phyloP scores from a whole-genome alignment of 2,329 filamentous ascomycete genomes.

The Fusarium devonianum region DNA sequence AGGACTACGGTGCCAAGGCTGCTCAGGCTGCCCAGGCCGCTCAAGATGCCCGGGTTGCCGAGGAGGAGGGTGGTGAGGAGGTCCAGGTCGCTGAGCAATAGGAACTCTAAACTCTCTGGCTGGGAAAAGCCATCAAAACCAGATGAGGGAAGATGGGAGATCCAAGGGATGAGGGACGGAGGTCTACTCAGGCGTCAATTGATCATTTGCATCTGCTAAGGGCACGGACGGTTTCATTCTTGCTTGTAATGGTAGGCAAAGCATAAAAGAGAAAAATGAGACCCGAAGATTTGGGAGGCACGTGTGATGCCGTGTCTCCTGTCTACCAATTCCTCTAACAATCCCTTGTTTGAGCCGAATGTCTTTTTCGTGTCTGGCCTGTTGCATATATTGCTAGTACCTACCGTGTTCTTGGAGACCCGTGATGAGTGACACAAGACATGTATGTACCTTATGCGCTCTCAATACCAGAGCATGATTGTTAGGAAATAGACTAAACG shows the following conservation, averaged over 20 bases:
- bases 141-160: conserved; percentile 36
- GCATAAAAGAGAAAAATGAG: conserved; percentile 48
- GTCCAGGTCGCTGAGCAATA: conserved; percentile 57
- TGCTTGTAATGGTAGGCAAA: conserved; percentile 50
- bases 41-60: conserved; percentile 65
- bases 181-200: conserved; percentile 52
- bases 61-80: conserved; percentile 66
- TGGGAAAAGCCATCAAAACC: conserved; percentile 38
- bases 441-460: too few relatives aligned
- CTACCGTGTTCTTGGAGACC: too few relatives aligned
- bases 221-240: conserved; percentile 50
- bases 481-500: too few relatives aligned
- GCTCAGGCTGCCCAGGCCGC: conserved; percentile 70
- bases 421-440: too few relatives aligned
- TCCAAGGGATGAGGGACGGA: conserved; percentile 44
- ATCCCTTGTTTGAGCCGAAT: not conserved
- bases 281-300: conserved; percentile 45
- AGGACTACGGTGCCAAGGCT: conserved; percentile 98
- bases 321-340: conserved; percentile 36
- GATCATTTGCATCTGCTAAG: conserved; percentile 53
- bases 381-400: not conserved
- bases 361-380: not conserved
- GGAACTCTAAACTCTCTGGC: conserved; percentile 31
- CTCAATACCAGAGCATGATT: too few relatives aligned
- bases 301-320: conserved; percentile 34